Base-by-base conservation (phyloP, 495 filamentous ascomycete species). In the Thermochaetoides thermophila region DNA sequence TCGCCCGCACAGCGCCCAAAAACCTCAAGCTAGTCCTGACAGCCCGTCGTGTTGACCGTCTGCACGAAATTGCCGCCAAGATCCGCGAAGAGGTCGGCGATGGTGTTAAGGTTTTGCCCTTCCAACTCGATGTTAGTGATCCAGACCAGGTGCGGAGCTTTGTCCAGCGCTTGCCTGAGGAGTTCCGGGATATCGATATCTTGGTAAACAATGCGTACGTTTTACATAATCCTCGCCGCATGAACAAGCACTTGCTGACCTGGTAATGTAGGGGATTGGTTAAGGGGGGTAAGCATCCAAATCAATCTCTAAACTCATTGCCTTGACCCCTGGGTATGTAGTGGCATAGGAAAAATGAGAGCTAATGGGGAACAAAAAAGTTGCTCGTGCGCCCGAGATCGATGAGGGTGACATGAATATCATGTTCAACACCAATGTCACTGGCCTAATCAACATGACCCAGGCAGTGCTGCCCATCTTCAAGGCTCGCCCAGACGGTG, bases 191-290 rank as follows among this genome's bases (percentile, higher is more conserved):
- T 20, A 81, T 96, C 38, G 74, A 95, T 61, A 69, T 97, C 7
- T 52, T 97, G 43, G 85, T 97, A 3, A 97, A 97, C 57, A 97
- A 96, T 70, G 89, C 89, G 85, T 92, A 57, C 55, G 81, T 69
- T 28, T 34, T 32, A n/a, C n/a, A n/a, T n/a, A n/a, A n/a, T n/a
- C n/a, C n/a, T n/a, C n/a, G n/a, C n/a, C n/a, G n/a, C n/a, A n/a
- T 19, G 20, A 18, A n/a, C 36, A 18, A 21, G 28, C 10, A 16
- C 4, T 29, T 16, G 21, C 29, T 40, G 18, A 35, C 32, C 15
- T 33, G n/a, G 31, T 23, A 10, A 3, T 27, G 12, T 32, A 55
- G 52, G 10, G 49, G 52, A 5, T 29, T 55, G 28, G 49, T 55
- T 9, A 55, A 49, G 34, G 52, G 52, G 38, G 44, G 47, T 50